A percentile compares a stretch with the other conserved stretches of the same genome.
phyloP scores from a whole-genome alignment of 164 flowering plant species.

The Vitis labrusca region DNA sequence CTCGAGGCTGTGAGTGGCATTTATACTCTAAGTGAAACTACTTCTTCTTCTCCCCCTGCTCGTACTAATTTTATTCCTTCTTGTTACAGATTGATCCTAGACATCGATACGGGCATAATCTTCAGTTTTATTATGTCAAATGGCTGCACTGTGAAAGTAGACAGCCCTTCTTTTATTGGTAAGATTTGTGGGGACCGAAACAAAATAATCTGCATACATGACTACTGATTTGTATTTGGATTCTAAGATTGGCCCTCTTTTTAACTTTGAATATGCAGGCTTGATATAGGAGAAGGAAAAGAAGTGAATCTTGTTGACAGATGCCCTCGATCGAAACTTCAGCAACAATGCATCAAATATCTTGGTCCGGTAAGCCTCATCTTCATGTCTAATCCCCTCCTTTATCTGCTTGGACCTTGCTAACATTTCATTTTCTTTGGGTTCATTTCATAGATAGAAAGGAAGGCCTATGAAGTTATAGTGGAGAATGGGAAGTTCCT shows the following conservation, averaged over 20 bases:
- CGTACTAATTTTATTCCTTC: slow-evolving; percentile 2
- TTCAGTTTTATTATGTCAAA: slow-evolving; percentile 72
- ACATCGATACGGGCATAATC: slow-evolving; percentile 96
- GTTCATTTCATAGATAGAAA: slow-evolving; percentile 57
- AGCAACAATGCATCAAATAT: slow-evolving; percentile 90
- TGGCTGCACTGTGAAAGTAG: slow-evolving; percentile 88
- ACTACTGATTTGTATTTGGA: neutral
- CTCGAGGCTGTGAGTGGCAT: slow-evolving; percentile 81
- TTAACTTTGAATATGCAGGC: slow-evolving; percentile 43
- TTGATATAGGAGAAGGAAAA: slow-evolving; percentile 88
- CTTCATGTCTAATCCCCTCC: neutral
- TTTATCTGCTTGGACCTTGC: neutral
- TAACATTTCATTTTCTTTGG: neutral
- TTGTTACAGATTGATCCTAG: slow-evolving; percentile 85
- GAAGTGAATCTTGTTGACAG: slow-evolving; percentile 63
- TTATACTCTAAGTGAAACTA: neutral
- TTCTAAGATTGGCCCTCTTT: neutral
- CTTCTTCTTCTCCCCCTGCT: neutral
- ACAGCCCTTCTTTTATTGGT: slow-evolving; percentile 97
- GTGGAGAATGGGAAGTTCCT: slow-evolving; percentile 61
- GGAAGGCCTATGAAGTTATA: slow-evolving; percentile 68
- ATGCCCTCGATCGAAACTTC: slow-evolving; percentile 78
- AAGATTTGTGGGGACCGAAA: slow-evolving; percentile 16
- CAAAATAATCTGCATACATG: neutral
- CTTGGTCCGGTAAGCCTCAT: slow-evolving; percentile 75